These are phyloP conservation scores for Fusarium coffeatum DNA, from an alignment of 2,329 filamentous ascomycete genomes.

Conservation along the genomic window DNA sequence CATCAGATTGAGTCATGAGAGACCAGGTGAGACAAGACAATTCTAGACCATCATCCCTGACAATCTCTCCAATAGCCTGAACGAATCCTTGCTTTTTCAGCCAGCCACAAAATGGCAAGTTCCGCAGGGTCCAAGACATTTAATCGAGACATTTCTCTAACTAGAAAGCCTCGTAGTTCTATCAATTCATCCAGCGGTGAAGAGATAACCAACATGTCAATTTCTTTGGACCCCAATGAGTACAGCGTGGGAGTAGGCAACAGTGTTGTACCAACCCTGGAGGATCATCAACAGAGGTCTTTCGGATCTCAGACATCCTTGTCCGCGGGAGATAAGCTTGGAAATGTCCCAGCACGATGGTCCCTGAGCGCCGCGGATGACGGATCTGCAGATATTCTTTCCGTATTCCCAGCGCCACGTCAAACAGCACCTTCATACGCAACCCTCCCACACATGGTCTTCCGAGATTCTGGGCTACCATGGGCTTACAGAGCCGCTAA, in stretches of 20 bases:
- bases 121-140: background rate
- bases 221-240: fast-evolving
- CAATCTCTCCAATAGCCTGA: background rate
- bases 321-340: background rate
- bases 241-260: background rate
- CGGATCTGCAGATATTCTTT: background rate
- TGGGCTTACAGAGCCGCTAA: background rate
- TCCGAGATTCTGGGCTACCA: background rate
- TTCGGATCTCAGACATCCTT: background rate
- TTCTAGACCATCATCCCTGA: background rate
- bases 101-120: background rate
- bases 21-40: background rate
- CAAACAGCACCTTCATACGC: background rate
- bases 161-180: background rate
- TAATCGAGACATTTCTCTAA: background rate
- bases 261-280: too few species aligned
- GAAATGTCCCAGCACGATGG: background rate
- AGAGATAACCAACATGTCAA: background rate
- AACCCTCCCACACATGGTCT: background rate
- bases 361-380: background rate
- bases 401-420: background rate
- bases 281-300: background rate
- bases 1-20: background rate
- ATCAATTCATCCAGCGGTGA: background rate
- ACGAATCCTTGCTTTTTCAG: background rate